Conservation (phyloP, 768 basidiomycete species). For the Suillus subaureus region DNA sequence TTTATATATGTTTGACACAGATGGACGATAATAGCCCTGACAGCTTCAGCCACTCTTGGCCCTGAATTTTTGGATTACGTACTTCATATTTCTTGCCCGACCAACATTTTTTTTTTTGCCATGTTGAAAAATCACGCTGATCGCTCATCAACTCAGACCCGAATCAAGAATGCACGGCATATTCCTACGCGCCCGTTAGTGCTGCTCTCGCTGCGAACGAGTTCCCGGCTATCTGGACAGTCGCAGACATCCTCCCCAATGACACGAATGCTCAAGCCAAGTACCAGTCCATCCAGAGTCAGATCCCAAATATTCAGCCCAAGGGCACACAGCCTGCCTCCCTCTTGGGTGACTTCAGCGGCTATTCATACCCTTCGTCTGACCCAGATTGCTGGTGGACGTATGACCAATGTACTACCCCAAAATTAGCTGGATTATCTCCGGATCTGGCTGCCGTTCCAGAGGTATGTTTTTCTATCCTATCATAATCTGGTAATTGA, state of each 20-base stretch:
- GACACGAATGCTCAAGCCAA: conserved; percentile 46
- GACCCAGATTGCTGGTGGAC: conserved; percentile 57
- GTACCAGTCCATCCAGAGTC: conserved; percentile 44
- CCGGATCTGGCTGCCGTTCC: conserved; percentile 49
- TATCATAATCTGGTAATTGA: not conserved
- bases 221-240: conserved; percentile 50
- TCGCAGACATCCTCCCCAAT: conserved; percentile 42
- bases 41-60: not conserved
- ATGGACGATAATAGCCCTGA: too few species aligned
- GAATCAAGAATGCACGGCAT: conserved; percentile 43
- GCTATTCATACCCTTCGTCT: conserved; percentile 35
- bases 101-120: not conserved
- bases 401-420: conserved; percentile 42
- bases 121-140: not conserved
- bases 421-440: conserved; percentile 46
- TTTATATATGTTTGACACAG: too few species aligned
- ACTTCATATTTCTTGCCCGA: not conserved
- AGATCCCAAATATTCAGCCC: conserved; percentile 49
- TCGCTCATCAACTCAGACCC: conserved; percentile 26
- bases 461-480: conserved; percentile 37
- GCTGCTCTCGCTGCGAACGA: conserved; percentile 25
- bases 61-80: not conserved
- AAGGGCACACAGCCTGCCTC: conserved; percentile 35
- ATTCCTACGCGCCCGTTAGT: conserved; percentile 41
- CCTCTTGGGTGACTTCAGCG: conserved; percentile 33